Evolutionary conservation across 768 basidiomycete genomes (phyloP).

Genomic region (Megacollybia marginata): DNA sequence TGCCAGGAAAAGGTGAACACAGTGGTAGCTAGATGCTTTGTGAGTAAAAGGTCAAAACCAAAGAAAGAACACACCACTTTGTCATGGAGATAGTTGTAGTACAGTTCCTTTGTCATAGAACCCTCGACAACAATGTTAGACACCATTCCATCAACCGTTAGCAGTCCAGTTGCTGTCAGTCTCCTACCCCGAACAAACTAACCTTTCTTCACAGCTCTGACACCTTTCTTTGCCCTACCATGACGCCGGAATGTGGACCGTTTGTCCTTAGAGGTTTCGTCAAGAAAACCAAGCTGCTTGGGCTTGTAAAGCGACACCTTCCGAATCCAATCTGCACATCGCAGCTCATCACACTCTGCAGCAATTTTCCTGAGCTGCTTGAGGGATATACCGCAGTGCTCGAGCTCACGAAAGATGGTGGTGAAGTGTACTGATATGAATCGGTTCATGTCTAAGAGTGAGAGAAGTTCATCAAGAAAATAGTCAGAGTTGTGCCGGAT

Average conservation of each 20-base stretch:
- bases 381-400: constrained; percentile 13
- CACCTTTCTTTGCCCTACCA: constrained; percentile 16
- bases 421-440: constrained; percentile 26
- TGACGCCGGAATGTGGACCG: constrained; percentile 9
- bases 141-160: constrained; percentile 11
- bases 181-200: constrained; percentile 18
- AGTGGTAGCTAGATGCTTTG: background rate
- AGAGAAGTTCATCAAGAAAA: constrained; percentile 26
- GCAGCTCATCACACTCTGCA: constrained; percentile 18
- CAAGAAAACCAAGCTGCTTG: constrained; percentile 26
- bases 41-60: background rate
- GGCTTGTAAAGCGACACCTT: constrained; percentile 20
- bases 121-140: constrained; percentile 8
- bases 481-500: constrained; percentile 18
- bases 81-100: constrained; percentile 4
- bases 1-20: background rate
- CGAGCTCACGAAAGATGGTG: constrained; percentile 23
- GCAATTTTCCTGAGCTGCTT: constrained; percentile 28
- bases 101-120: constrained; percentile 5
- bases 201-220: constrained; percentile 14
- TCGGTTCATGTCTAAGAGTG: constrained; percentile 17
- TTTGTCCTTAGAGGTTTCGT: constrained; percentile 26
- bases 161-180: constrained; percentile 3
- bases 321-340: constrained; percentile 15
- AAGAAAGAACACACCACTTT: constrained; percentile 6